A percentile compares a stretch with the other conserved stretches of the same genome.
Conservation (phyloP, 768 basidiomycete genomes). For the Boletus rubropictus region DNA sequence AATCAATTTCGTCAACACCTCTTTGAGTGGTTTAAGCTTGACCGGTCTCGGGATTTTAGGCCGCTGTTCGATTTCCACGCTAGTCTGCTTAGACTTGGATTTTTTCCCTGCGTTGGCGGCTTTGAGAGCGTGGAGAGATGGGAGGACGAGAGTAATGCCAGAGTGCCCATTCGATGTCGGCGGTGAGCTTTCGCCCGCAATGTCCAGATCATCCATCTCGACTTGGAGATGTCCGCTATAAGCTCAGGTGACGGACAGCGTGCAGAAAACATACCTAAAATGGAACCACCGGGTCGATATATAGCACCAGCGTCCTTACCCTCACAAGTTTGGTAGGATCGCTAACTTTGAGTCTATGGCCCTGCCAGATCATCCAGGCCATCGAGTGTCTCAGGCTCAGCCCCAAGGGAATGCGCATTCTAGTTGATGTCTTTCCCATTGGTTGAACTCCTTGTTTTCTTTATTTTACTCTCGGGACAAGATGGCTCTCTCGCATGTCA, state of each 20-base stretch:
- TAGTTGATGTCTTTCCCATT: no score
- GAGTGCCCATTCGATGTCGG: slow-evolving; percentile 33
- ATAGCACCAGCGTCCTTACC: no score
- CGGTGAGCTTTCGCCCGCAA: slow-evolving; percentile 29
- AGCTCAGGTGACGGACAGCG: slow-evolving; percentile 1
- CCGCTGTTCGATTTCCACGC: slow-evolving; percentile 22
- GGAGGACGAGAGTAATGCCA: slow-evolving; percentile 62
- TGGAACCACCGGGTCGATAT: background rate
- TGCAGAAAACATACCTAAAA: slow-evolving; percentile 8
- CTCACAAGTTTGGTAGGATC: no score
- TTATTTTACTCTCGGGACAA: no score
- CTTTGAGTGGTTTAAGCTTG: slow-evolving; percentile 75
- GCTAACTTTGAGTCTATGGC: no score
- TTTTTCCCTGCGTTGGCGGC: slow-evolving; percentile 51
- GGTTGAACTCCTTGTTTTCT: background rate
- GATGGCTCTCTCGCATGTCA: no score
- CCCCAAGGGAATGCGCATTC: no score
- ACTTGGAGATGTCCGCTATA: background rate
- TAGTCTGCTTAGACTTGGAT: slow-evolving; percentile 41
- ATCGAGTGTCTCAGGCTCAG: no score
- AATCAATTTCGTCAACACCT: slow-evolving; percentile 65
- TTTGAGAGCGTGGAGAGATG: slow-evolving; percentile 58
- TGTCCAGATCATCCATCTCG: slow-evolving; percentile 29
- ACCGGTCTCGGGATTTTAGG: slow-evolving; percentile 45
- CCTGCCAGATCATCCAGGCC: no score